Evolutionary conservation across 108 stramenopile species (phyloP), one percentile per base, ranked within the genome.

Genomic region (Nitzschia sp.): DNA sequence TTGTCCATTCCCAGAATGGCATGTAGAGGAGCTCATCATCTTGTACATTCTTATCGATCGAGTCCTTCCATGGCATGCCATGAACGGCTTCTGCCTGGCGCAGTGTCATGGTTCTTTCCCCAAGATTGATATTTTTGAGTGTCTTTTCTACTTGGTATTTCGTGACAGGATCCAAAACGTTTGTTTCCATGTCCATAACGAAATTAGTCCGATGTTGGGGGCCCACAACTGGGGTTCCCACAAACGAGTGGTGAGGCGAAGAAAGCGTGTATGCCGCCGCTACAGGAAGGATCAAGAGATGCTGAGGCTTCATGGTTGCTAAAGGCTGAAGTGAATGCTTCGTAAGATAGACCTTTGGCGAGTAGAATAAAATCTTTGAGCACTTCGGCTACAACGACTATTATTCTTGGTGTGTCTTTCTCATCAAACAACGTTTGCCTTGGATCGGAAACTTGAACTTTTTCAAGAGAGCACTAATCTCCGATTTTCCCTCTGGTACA

Each of bases 1-100:
- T 74, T 70, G 90, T 89, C 93, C 93, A 90, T 62, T 94, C 84
- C 93, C 93, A 94, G 61, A 94, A 91, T 6, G 87, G 84, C 93
- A 94, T 94, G 79, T 91, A 94, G 9, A 94, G 79, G 6, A 94
- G 72, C 17, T 82, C 81, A 24, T 86, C 77, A 32, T 68, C 65
- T 33, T 80, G 59, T 13, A 77, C 75, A 2, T 82, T 66, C 36
- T 72, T 53, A 31, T 87, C 87, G 59, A 93, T 85, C 54, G 88
- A 88, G 13, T 60, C 70, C 38, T 76, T 81, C 92, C 92, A 93
- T 2, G 92, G 92, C 92, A 93, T 93, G 49, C 86, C 89, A 58
- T 90, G 84, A 23, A 67, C 74, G 0, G 72, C 69, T 64, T 88
- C 78, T 17, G 86, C 83, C 49, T 86, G 78, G 38, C 77, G 56